These are phyloP conservation scores for Suhomyces sp. DNA, from an alignment of 805 yeast species.

Conservation along the genomic window DNA sequence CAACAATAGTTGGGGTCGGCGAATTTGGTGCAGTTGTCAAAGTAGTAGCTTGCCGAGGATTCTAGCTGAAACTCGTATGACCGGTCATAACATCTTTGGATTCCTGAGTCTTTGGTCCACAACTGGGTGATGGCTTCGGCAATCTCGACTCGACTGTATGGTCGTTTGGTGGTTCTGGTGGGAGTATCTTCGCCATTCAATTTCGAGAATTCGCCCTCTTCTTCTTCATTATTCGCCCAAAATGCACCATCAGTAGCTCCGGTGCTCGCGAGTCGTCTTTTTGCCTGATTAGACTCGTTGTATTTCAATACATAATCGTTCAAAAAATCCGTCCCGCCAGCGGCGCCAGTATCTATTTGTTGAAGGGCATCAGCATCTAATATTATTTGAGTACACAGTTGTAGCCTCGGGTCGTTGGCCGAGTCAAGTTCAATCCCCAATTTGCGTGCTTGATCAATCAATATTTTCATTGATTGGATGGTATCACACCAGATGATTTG, in stretches of 20 bases:
- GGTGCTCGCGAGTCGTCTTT: slow-evolving; percentile 52
- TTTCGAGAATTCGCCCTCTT: not conserved
- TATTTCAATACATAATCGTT: slow-evolving; percentile 64
- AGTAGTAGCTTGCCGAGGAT: slow-evolving; percentile 77
- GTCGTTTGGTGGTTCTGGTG: not conserved
- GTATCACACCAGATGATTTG: slow-evolving; percentile 94
- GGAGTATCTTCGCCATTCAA: not conserved
- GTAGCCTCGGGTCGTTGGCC: slow-evolving; percentile 37
- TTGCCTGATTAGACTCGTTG: slow-evolving; percentile 51
- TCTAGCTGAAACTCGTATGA: slow-evolving; percentile 83
- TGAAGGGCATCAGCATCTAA: slow-evolving; percentile 57
- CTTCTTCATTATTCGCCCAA: slow-evolving; percentile 14
- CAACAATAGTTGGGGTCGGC: slow-evolving; percentile 66
- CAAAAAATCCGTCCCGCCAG: slow-evolving; percentile 63
- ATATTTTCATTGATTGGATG: slow-evolving; percentile 72
- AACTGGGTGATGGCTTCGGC: slow-evolving; percentile 67
- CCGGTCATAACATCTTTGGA: slow-evolving; percentile 52
- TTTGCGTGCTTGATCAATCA: slow-evolving; percentile 73
- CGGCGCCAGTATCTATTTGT: slow-evolving; percentile 60
- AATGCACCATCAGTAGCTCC: slow-evolving; percentile 36
- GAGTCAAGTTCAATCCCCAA: slow-evolving; percentile 63
- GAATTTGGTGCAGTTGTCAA: slow-evolving; percentile 66
- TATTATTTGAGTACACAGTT: slow-evolving; percentile 46
- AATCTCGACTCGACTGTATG: slow-evolving; percentile 44
- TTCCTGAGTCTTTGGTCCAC: slow-evolving; percentile 73